Base-by-base conservation (phyloP, 1,284 basidiomycete genomes). In the Ustilago curta region DNA sequence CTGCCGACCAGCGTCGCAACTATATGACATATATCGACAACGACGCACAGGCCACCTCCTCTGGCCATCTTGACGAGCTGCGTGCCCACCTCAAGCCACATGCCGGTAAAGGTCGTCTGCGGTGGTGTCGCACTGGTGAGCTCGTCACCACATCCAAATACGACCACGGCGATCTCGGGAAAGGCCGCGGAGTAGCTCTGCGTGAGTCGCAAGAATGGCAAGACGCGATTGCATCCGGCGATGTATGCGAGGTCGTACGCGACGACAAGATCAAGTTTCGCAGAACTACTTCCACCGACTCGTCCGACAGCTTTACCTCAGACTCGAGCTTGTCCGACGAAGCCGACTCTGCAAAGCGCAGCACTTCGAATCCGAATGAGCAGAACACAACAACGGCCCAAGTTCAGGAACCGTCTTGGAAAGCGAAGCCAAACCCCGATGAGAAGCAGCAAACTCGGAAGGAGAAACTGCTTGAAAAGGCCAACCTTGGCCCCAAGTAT, bases 61-160 rank as follows among this genome's bases (percentile, higher is more conserved):
- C n/a, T 2, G n/a, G 44, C 23, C 54, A 27, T 11, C 39, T 60
- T 1, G 55, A 56, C 19, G 52, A 71, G 8, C 11, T 71, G 4
- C 55, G 51, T 5, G 59, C 69, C 3, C 63, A 57, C 2, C 43
- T 71, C 37, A 66, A 59, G 40, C 2, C 47, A 5, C 59, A 52
- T 21, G 25, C 44, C 0, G 72, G 72, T 25, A 70, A 58, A 21
- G 91, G 92, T 0, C 88, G 87, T 59, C 86, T 93, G 16, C 87
- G 89, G 9, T 93, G 91, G 91, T 89, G 89, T 8, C 88, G 88
- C 35, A 91, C 90, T 70, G 87, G 88, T 50, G 87, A 90, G 59
- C 86, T 88, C 1, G 89, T 86, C 37, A 84, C 84, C 48, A 86
- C 86, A 8, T 77, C 79, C 52, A 62, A 78, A 65, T 70, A 77